Base-by-base conservation (phyloP, 2,329 filamentous ascomycete species). In the Capronia americana region DNA sequence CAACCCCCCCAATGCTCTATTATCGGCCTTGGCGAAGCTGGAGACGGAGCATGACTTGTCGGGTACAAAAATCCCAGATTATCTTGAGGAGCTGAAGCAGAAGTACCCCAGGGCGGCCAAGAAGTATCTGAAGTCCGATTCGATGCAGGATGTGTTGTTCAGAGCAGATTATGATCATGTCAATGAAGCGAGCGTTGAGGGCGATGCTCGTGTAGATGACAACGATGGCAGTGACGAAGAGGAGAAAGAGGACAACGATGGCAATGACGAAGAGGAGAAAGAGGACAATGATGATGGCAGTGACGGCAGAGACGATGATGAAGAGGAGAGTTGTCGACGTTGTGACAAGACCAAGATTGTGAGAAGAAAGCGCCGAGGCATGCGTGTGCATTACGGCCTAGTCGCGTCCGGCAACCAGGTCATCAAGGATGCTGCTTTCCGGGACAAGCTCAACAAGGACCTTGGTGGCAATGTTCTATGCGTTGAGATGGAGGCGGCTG, bases 401-500 rank as follows among this genome's bases (percentile, higher is more conserved):
- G 57, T 66, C 17, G 20, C 41, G 5, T 66, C 64, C 17, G 60
- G 64, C 20, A 46, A 66, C 38, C 41, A 24, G 23, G 59, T 66
- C 28, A 66, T 66, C 28, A 66, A 66, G 54, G 20, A 30, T n/a
- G 50, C 30, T 44, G 64, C 57, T 51, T 17, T 32, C 10, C 57
- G 64, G 20, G 60, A 66, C 53, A 28, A 51, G 38, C 57, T 63
- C 20, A 44, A 64, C 14, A 63, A 24, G 0, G 26, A 68, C 20
- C 46, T 56, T 38, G 24, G 41, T 28, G 50, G 38, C 38, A 20
- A 44, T n/a, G 57, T 53, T 48, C 54, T 69, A 41, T 69, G 66
- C 51, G 32, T 69, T 34, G 66, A 69, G 60, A 67, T 69, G 64
- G 66, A 69, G 53, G 66, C 59, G 14, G 57, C 50, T 26, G 65